A percentile compares a stretch with the other conserved stretches of the same genome.
Conservation (phyloP, 2,329 filamentous ascomycete species). For the Fusarium nodosum region DNA sequence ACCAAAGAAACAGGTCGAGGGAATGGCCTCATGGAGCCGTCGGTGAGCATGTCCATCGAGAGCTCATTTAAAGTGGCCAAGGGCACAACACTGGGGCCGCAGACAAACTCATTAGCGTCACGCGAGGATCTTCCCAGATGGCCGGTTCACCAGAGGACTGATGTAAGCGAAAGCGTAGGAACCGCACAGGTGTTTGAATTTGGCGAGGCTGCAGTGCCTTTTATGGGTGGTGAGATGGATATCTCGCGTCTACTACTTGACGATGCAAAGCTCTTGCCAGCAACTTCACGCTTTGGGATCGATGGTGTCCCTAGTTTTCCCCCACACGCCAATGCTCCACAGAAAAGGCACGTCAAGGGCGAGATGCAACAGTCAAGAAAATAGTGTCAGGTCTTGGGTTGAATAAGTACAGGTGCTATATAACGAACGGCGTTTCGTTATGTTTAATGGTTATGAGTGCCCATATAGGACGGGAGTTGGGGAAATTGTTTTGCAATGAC, state of each 20-base stretch:
- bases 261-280: slow-evolving; percentile 57
- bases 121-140: slow-evolving; percentile 64
- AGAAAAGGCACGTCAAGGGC: slow-evolving; percentile 36
- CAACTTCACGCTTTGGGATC: slow-evolving; percentile 45
- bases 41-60: slow-evolving; percentile 64
- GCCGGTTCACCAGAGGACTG: slow-evolving; percentile 54
- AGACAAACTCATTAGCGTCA: slow-evolving; percentile 58
- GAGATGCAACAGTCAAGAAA: slow-evolving; percentile 35
- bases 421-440: slow-evolving; percentile 17
- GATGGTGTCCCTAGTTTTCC: slow-evolving; percentile 48
- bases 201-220: slow-evolving; percentile 57
- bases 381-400: slow-evolving; percentile 17
- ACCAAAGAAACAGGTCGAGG: slow-evolving; percentile 58
- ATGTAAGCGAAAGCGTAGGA: slow-evolving; percentile 49
- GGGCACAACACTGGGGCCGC: slow-evolving; percentile 56
- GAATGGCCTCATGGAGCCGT: slow-evolving; percentile 65
- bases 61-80: slow-evolving; percentile 60
- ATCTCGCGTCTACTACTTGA: slow-evolving; percentile 72
- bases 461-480: slow-evolving; percentile 44
- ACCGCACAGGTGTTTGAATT: slow-evolving; percentile 59
- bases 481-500: slow-evolving; percentile 36
- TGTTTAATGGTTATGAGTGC: slow-evolving; percentile 38
- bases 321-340: slow-evolving; percentile 36
- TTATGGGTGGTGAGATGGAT: slow-evolving; percentile 70
- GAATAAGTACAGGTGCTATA: slow-evolving; percentile 1